A percentile compares a stretch with the other conserved stretches of the same genome.
These are phyloP conservation scores for Aspergillus leporis DNA, from an alignment of 495 filamentous ascomycete species.

Conservation along the genomic window DNA sequence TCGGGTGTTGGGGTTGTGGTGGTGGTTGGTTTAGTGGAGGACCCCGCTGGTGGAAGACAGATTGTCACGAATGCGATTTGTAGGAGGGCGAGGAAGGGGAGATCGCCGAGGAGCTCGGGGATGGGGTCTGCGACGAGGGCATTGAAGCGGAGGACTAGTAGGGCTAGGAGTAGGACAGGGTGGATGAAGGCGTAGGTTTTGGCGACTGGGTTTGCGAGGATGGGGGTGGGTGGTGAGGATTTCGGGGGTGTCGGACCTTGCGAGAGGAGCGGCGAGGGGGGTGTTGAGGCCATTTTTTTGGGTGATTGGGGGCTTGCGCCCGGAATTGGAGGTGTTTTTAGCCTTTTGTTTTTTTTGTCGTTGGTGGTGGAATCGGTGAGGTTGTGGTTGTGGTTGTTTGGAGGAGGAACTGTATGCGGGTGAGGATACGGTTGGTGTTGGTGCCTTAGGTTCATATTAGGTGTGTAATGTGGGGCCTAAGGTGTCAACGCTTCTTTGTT, in stretches of 20 bases:
- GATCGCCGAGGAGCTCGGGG: slow-evolving; percentile 55
- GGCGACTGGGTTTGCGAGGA: slow-evolving; percentile 50
- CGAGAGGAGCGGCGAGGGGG: slow-evolving; percentile 18
- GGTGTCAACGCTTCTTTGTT: too few species aligned
- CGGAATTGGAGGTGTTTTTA: neutral
- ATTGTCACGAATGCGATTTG: slow-evolving; percentile 69
- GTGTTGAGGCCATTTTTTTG: slow-evolving; percentile 25
- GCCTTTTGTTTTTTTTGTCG: neutral
- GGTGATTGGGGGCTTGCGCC: neutral
- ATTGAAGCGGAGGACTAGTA: slow-evolving; percentile 62
- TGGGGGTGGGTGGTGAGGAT: slow-evolving; percentile 32
- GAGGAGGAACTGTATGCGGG: slow-evolving; percentile 1
- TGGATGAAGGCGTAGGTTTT: slow-evolving; percentile 61
- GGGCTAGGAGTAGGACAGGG: slow-evolving; percentile 60
- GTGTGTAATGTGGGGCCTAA: too few species aligned
- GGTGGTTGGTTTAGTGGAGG: neutral
- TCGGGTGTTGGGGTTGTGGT: slow-evolving; percentile 26
- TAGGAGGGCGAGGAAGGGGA: slow-evolving; percentile 62
- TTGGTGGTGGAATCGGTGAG: neutral
- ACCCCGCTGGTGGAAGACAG: slow-evolving; percentile 69
- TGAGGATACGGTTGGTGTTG: neutral
- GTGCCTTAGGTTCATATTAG: slow-evolving; percentile 16
- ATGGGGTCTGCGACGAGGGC: slow-evolving; percentile 72
- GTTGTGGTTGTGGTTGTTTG: neutral
- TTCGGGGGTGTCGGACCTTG: slow-evolving; percentile 20